A percentile compares a stretch with the other conserved stretches of the same genome.
These are phyloP conservation scores for Pseudocercospora macadamiae DNA, from an alignment of 2,329 filamentous ascomycete genomes.

Conservation along the genomic window DNA sequence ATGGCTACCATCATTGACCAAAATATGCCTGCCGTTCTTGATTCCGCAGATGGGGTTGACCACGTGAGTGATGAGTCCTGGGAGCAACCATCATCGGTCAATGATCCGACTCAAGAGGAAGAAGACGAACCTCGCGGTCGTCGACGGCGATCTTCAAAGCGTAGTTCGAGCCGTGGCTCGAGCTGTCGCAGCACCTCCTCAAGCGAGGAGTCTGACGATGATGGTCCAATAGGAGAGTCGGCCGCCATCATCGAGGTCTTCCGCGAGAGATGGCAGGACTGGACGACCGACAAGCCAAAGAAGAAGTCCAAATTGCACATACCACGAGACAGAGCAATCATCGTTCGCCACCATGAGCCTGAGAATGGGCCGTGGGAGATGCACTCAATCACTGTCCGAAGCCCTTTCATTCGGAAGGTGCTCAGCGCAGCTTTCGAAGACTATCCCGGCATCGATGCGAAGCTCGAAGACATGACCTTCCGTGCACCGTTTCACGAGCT, in stretches of 20 bases:
- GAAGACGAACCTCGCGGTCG: not conserved
- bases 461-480: slow-evolving; percentile 35
- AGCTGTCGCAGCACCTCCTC: not conserved
- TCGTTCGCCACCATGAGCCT: slow-evolving; percentile 8
- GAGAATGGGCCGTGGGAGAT: slow-evolving; percentile 6
- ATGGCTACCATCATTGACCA: not conserved
- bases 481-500: slow-evolving; percentile 40
- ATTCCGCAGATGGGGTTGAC: not conserved
- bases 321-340: slow-evolving; percentile 5
- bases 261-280: slow-evolving; percentile 2
- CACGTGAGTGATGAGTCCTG: not conserved
- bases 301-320: slow-evolving; percentile 3
- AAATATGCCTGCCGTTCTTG: not conserved
- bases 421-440: slow-evolving; percentile 2
- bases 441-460: not conserved
- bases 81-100: not conserved
- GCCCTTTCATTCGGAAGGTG: slow-evolving; percentile 2
- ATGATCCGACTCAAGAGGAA: not conserved
- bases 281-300: slow-evolving; percentile 13
- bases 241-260: slow-evolving; percentile 5
- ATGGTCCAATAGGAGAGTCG: slow-evolving; percentile 2
- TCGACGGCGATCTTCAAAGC: not conserved
- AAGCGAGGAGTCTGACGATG: slow-evolving; percentile 1
- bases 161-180: not conserved
- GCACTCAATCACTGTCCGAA: slow-evolving; percentile 2